Base-by-base conservation (phyloP, 805 yeast species). In the Ogataea paradorogensis region DNA sequence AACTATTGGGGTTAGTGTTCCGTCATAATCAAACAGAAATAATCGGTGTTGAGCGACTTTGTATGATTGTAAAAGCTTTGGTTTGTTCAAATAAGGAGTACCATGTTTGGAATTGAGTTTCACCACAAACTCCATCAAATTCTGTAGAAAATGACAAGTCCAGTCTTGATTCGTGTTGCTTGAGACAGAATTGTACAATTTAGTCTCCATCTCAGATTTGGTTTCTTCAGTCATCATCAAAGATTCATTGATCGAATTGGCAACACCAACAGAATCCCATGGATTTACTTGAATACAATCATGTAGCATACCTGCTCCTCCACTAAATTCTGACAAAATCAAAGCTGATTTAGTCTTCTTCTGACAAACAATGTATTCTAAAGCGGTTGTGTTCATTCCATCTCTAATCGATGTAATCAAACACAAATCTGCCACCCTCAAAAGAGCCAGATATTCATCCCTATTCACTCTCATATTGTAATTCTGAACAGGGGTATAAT, bases 1-100 rank as follows among this genome's bases (percentile, higher is more conserved):
- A 3, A 93, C 99, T 56, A 93, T 93, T 10, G 98, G 98, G 0
- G 99, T 88, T 51, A 93, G 70, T 1, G 99, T 93, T 21, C 99
- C 99, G 60, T 93, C 99, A 60, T 93, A 93, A 65, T 93, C 99
- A 65, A 93, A 90, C 52, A 93, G 62, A 53, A 93, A 88, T 43
- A 93, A 65, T 46, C 98, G 74, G 52, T 84, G 74, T 24, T 75
- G 46, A 0, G 96, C 78, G 15, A 60, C 50, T 33, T 73, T 61
- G 61, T 87, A 93, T 42, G 74, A 73, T 15, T 74, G 68, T 40
- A 77, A 65, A 45, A 91, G 61, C 27, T 73, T 57, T 3, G 88
- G 86, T 39, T 85, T 70, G 59, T 91, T 87, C 50, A 90, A 71
- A 11, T 89, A 82, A 1, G 99, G 97, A 0, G 91, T 85, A 32